These are phyloP conservation scores for Shiraia bambusicola DNA, from an alignment of 2,329 filamentous ascomycete species.

Conservation along the genomic window DNA sequence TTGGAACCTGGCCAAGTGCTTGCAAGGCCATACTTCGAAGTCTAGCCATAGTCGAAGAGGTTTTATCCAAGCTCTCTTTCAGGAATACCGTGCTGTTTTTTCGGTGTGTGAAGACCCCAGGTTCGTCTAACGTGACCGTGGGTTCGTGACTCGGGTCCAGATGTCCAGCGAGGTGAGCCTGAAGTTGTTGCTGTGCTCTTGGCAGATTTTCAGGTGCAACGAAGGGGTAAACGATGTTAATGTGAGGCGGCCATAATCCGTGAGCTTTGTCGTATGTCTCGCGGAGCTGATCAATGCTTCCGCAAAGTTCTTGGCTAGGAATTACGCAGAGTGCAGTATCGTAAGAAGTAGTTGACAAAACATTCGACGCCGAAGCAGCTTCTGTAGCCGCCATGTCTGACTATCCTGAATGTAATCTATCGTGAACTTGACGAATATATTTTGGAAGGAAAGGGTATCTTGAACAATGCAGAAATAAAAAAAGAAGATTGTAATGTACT, in stretches of 20 bases:
- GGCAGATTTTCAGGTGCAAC: constrained; percentile 53
- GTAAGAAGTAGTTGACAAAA: constrained; percentile 45
- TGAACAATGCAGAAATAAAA: background rate
- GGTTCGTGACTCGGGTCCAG: background rate
- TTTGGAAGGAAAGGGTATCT: background rate
- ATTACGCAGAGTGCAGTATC: constrained; percentile 64
- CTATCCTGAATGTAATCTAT: background rate
- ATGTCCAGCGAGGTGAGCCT: constrained; percentile 34
- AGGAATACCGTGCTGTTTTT: constrained; percentile 50
- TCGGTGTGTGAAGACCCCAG: constrained; percentile 54
- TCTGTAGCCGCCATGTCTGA: constrained; percentile 21
- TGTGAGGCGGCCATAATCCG: constrained; percentile 65
- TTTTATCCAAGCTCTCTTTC: constrained; percentile 9
- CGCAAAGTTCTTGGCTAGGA: constrained; percentile 53
- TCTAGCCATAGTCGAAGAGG: constrained; percentile 8
- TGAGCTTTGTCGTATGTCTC: constrained; percentile 64
- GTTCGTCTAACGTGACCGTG: constrained; percentile 39
- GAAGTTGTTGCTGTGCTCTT: constrained; percentile 47
- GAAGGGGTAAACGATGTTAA: constrained; percentile 69
- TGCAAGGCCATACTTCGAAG: constrained; percentile 24
- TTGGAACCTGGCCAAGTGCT: constrained; percentile 25
- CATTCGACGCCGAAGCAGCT: background rate
- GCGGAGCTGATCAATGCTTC: constrained; percentile 57
- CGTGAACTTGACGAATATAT: background rate
- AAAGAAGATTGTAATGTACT: too few species aligned